Conservation (phyloP, 352 stramenopile genomes). For the Stephanocyclus meneghinianus region DNA sequence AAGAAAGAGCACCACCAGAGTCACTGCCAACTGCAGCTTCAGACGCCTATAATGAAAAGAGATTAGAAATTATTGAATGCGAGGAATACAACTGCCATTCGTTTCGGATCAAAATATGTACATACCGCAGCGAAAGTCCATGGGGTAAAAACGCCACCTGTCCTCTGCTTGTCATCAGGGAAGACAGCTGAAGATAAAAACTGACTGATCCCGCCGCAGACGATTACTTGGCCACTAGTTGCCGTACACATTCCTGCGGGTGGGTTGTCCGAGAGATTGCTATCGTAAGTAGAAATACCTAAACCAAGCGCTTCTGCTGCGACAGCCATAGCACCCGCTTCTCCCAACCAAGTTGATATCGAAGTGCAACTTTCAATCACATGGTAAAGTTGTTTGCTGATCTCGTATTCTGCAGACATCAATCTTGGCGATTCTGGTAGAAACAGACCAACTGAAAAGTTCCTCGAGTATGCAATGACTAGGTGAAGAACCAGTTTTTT, state of each 20-base stretch:
- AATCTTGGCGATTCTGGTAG: conserved; percentile 20
- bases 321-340: conserved; percentile 82
- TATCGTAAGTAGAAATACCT: conserved; percentile 70
- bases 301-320: conserved; percentile 82
- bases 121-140: conserved; percentile 8
- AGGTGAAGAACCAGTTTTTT: conserved; percentile 78
- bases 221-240: conserved; percentile 51
- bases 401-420: conserved; percentile 39
- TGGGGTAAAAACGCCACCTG: conserved; percentile 12
- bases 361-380: conserved; percentile 75
- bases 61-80: no score
- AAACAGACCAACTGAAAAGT: conserved; percentile 65
- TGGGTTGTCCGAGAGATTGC: conserved; percentile 48
- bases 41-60: conserved; percentile 19
- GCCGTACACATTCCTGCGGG: conserved; percentile 52
- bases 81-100: no score
- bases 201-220: conserved; percentile 63
- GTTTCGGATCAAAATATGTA: background rate
- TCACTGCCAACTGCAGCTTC: conserved; percentile 71
- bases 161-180: conserved; percentile 10
- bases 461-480: conserved; percentile 60
- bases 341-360: conserved; percentile 77
- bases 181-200: conserved; percentile 62
- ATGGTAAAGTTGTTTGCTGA: conserved; percentile 59
- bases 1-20: conserved; percentile 64